Percentiles rank a stretch among this genome's conserved stretches.
Conservation (phyloP, 768 basidiomycete species). For the Pleurotus citrinopileatus region DNA sequence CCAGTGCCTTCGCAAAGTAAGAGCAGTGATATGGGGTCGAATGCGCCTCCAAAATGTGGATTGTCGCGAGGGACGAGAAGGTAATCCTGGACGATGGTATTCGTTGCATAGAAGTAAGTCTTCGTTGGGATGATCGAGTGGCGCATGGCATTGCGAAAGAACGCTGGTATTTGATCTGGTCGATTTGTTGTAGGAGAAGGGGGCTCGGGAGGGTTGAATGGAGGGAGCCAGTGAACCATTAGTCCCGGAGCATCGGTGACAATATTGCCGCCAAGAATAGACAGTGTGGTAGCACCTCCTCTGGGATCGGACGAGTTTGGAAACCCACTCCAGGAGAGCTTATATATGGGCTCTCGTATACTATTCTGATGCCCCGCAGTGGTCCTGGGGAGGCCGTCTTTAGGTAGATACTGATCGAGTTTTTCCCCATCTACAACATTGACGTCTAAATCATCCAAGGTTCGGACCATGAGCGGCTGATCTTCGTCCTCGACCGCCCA, state of each 20-base stretch:
- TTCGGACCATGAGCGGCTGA: constrained; percentile 71
- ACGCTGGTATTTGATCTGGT: constrained; percentile 36
- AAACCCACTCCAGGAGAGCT: constrained; percentile 81
- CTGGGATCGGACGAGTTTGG: constrained; percentile 61
- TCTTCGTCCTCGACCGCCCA: constrained; percentile 81
- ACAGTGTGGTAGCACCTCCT: constrained; percentile 69
- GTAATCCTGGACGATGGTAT: constrained; percentile 72
- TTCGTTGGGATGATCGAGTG: constrained; percentile 49
- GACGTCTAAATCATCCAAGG: constrained; percentile 54
- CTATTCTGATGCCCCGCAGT: constrained; percentile 12
- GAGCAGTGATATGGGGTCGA: constrained; percentile 69
- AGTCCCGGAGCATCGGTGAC: constrained; percentile 54
- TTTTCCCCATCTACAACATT: constrained; percentile 47
- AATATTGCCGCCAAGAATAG: constrained; percentile 76
- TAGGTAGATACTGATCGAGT: constrained; percentile 39
- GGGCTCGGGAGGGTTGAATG: constrained; percentile 54
- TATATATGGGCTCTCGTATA: constrained; percentile 76
- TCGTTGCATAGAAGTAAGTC: constrained; percentile 56
- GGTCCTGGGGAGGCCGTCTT: neutral
- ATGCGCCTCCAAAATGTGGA: constrained; percentile 66
- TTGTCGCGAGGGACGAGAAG: constrained; percentile 65
- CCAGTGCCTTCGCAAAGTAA: constrained; percentile 52
- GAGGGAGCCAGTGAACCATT: constrained; percentile 65
- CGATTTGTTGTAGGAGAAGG: constrained; percentile 30
- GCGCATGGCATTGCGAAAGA: constrained; percentile 61